Evolutionary conservation across 306 rosid genomes (phyloP), one percentile per base, ranked within the genome.

Genomic region (Rosa chinensis): DNA sequence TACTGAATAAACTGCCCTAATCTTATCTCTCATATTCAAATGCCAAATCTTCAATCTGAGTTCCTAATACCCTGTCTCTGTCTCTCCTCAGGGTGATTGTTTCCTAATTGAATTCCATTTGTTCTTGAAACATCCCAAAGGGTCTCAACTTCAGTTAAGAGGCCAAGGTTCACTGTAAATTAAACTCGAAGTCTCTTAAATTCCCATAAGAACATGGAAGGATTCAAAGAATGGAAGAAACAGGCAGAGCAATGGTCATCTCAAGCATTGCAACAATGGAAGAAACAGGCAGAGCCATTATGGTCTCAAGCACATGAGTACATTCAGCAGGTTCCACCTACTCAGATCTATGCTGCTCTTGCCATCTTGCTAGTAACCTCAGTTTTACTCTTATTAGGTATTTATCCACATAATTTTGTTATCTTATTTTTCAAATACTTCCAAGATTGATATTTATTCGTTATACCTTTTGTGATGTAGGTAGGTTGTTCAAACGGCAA

Each of bases 401-500:
- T 69, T 87, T 52, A 10, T 28, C 20, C 35, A 10, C n/a, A 5
- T 8, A 32, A n/a, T 21, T 4, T 69, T 5, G 8, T 12, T 32
- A 63, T 63, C 43, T 37, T 63, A 32, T 63, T 53, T 20, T 14
- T 17, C 1, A 35, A 50, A 28, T 32, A 16, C 43, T 8, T 28
- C n/a, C 43, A 32, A 14, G n/a, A 10, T 3, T 23, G 28, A 35
- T 56, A n/a, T 74, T 3, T 25, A 43, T 28, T 17, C 21, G 74
- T 80, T 55, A 5, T 11, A 71, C 20, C 20, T 80, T 79, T 73
- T 77, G 5, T 50, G 48, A 48, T 82, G 85, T 81, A 94, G 98
- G 90, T 53, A 85, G 91, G 75, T 77, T 94, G 80, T 88, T 94
- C 35, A 94, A 83, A 79, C 90, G 92, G 50, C 74, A 84, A 1